These are phyloP conservation scores for Notholithocarpus densiflorus DNA, from an alignment of 306 rosid species.

Conservation along the genomic window DNA sequence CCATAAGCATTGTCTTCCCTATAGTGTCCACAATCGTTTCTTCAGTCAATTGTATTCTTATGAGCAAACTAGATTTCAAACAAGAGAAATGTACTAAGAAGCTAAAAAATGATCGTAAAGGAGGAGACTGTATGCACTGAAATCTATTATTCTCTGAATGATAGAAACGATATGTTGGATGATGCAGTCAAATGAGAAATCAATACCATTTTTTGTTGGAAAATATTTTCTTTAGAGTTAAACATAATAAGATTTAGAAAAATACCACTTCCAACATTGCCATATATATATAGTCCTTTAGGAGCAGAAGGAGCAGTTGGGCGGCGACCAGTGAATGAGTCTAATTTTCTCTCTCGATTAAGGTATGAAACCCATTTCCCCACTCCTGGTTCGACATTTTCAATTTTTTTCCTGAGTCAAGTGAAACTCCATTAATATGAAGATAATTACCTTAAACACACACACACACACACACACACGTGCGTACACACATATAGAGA, in stretches of 20 bases:
- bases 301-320: slow-evolving; percentile 90
- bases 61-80: background rate
- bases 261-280: slow-evolving; percentile 94
- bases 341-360: slow-evolving; percentile 86
- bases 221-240: slow-evolving; percentile 12
- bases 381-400: slow-evolving; percentile 73
- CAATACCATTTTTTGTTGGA: slow-evolving; percentile 14
- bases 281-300: slow-evolving; percentile 87
- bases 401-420: slow-evolving; percentile 58
- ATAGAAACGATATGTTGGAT: background rate
- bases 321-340: slow-evolving; percentile 65
- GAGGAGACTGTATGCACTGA: background rate
- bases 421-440: slow-evolving; percentile 8
- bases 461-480: no score
- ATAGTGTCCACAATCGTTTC: slow-evolving; percentile 23
- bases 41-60: background rate
- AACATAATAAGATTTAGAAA: slow-evolving; percentile 18
- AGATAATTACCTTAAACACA: background rate
- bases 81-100: background rate
- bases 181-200: slow-evolving; percentile 7
- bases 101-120: background rate
- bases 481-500: background rate
- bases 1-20: slow-evolving; percentile 99
- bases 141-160: background rate
- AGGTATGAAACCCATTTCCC: slow-evolving; percentile 98